These are phyloP conservation scores for Alternaria sp. DNA, from an alignment of 2,329 filamentous ascomycete genomes.

Conservation along the genomic window DNA sequence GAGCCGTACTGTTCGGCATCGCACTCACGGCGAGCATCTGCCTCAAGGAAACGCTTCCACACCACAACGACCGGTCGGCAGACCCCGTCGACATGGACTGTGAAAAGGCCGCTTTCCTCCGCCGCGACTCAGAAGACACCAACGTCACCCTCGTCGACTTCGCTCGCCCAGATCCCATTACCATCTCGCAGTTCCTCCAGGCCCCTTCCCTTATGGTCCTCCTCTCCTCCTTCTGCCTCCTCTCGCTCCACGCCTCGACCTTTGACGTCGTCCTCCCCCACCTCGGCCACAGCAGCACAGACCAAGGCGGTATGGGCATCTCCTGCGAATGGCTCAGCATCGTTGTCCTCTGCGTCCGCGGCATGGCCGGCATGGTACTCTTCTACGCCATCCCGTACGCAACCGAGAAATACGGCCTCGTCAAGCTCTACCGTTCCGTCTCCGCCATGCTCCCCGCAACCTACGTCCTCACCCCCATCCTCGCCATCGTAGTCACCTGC, in stretches of 20 bases:
- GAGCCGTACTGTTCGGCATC: constrained; percentile 50
- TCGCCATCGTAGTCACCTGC: constrained; percentile 47
- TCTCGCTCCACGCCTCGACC: constrained; percentile 63
- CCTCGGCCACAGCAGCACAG: constrained; percentile 54
- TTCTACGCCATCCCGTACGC: constrained; percentile 46
- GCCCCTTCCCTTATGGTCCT: constrained; percentile 55
- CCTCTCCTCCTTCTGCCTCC: constrained; percentile 59
- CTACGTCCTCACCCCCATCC: constrained; percentile 50
- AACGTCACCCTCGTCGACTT: constrained; percentile 43
- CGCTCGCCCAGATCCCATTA: constrained; percentile 52
- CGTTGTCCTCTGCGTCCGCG: constrained; percentile 52
- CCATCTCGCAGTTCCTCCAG: constrained; percentile 53
- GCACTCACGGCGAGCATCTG: constrained; percentile 49
- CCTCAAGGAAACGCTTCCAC: constrained; percentile 50
- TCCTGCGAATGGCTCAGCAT: constrained; percentile 54
- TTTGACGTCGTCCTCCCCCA: constrained; percentile 59
- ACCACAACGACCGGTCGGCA: constrained; percentile 26
- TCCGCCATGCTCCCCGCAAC: constrained; percentile 50
- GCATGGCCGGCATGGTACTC: constrained; percentile 50
- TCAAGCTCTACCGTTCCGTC: constrained; percentile 52
- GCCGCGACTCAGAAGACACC: constrained; percentile 45
- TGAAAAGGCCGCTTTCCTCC: constrained; percentile 57
- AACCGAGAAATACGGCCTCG: constrained; percentile 49
- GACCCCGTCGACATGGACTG: constrained; percentile 46
- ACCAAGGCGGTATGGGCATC: constrained; percentile 55